phyloP scores from a whole-genome alignment of 805 yeast species.

The Pichia insulana region DNA sequence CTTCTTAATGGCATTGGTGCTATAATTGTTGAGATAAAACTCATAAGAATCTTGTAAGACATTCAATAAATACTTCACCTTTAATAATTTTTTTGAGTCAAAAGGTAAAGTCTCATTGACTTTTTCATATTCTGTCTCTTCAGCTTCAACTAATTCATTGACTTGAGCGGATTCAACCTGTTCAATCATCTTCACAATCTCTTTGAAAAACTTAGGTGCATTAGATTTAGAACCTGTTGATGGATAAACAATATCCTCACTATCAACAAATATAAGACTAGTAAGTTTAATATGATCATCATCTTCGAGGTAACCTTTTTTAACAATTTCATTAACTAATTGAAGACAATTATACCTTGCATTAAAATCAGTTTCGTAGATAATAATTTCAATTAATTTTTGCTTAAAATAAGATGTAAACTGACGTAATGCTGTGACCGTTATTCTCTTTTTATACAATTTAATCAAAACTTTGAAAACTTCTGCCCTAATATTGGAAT shows the following conservation, averaged over 20 bases:
- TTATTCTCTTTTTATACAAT: conserved; percentile 34
- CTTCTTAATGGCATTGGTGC: conserved; percentile 7
- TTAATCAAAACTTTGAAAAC: conserved; percentile 48
- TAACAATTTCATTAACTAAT: conserved; percentile 46
- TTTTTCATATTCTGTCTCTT: conserved; percentile 26
- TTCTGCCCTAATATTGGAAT: conserved; percentile 52
- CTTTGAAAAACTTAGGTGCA: conserved; percentile 29
- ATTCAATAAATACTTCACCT: conserved; percentile 21
- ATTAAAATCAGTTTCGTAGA: conserved; percentile 44
- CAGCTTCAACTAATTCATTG: conserved; percentile 30
- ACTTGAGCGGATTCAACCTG: conserved; percentile 34
- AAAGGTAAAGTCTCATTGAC: conserved; percentile 16
- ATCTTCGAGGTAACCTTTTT: conserved; percentile 56
- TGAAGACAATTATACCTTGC: conserved; percentile 45
- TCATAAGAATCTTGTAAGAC: conserved; percentile 25
- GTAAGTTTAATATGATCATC: conserved; percentile 40
- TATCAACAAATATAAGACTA: conserved; percentile 30
- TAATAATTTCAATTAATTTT: conserved; percentile 57
- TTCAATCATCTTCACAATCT: conserved; percentile 48
- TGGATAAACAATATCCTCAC: conserved; percentile 20
- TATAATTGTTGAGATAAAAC: conserved; percentile 17
- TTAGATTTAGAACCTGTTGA: conserved; percentile 17
- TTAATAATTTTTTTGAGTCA: conserved; percentile 24
- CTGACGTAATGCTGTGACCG: conserved; percentile 61
- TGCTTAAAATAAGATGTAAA: conserved; percentile 67